Conservation (phyloP, 306 rosid species). For the Sophora flavescens region DNA sequence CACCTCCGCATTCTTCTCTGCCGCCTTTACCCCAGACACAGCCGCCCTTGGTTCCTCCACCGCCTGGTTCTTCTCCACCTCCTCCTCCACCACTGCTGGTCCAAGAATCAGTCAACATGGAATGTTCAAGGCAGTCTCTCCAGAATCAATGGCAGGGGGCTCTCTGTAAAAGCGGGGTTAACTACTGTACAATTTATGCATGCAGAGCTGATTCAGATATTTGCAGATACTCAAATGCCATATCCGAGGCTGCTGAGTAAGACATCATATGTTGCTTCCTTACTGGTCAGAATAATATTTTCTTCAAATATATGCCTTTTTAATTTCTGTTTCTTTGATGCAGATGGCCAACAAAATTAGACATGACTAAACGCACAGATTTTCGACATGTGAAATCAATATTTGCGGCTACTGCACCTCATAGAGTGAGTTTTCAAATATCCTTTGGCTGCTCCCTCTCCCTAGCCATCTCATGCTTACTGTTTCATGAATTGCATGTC, state of each 20-base stretch:
- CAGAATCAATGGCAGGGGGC: conserved; percentile 86
- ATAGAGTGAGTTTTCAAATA: conserved; percentile 68
- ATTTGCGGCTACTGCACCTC: conserved; percentile 76
- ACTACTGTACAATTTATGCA: conserved; percentile 84
- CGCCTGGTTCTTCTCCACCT: conserved; percentile 85
- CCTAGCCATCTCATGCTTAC: conserved; percentile 24
- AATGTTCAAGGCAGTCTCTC: conserved; percentile 54
- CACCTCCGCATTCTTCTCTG: conserved; percentile 80
- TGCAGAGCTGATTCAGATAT: conserved; percentile 71
- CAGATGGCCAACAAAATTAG: conserved; percentile 96
- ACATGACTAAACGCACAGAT: conserved; percentile 97
- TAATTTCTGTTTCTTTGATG: conserved; percentile 48
- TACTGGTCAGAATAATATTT: conserved; percentile 34
- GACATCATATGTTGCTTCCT: conserved; percentile 41
- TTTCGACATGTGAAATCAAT: conserved; percentile 83
- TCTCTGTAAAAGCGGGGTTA: conserved; percentile 93
- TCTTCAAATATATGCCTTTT: conserved; percentile 22
- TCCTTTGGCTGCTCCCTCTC: conserved; percentile 29
- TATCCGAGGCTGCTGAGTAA: conserved; percentile 87
- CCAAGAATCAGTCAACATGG: conserved; percentile 59
- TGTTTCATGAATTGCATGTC: conserved; percentile 22
- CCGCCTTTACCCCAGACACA: conserved; percentile 87
- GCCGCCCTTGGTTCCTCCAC: conserved; percentile 85
- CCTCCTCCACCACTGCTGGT: conserved; percentile 66
- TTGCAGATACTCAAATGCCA: conserved; percentile 78